phyloP scores from a whole-genome alignment of 768 basidiomycete species.

The Boletus barrowsii region DNA sequence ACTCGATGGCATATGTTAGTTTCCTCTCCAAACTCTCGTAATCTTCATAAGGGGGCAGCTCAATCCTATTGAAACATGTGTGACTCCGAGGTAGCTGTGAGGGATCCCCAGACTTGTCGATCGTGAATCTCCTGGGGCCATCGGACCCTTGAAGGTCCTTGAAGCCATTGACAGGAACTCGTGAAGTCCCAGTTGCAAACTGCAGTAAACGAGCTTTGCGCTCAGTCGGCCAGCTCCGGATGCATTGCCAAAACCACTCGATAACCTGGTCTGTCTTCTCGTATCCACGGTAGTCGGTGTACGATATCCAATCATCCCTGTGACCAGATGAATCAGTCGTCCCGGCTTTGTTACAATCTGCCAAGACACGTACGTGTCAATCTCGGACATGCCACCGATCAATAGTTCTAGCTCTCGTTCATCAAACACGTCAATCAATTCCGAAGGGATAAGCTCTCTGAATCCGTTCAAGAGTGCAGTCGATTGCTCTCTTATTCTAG shows the following conservation, averaged over 20 bases:
- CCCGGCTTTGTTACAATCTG: background rate
- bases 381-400: slow-evolving; percentile 92
- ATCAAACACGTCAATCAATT: slow-evolving; percentile 86
- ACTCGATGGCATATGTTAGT: slow-evolving; percentile 82
- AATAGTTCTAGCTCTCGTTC: slow-evolving; percentile 86
- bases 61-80: slow-evolving; percentile 90
- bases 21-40: slow-evolving; percentile 86
- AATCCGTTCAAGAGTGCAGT: slow-evolving; percentile 84
- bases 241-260: slow-evolving; percentile 95
- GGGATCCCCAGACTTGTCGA: slow-evolving; percentile 92
- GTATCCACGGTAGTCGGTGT: slow-evolving; percentile 89
- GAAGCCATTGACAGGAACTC: slow-evolving; percentile 89
- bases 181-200: slow-evolving; percentile 85
- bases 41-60: slow-evolving; percentile 86
- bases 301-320: slow-evolving; percentile 90
- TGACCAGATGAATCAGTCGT: background rate
- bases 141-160: slow-evolving; percentile 93
- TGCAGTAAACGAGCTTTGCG: slow-evolving; percentile 83
- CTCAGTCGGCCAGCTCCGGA: slow-evolving; percentile 87
- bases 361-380: slow-evolving; percentile 61
- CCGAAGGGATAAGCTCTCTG: slow-evolving; percentile 77
- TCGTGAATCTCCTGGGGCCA: slow-evolving; percentile 89
- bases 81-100: slow-evolving; percentile 85
- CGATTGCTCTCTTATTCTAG: slow-evolving; percentile 80
- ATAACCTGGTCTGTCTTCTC: slow-evolving; percentile 85